These are phyloP conservation scores for Kodamaea suecica DNA, from an alignment of 1,139 yeast species.

Conservation along the genomic window DNA sequence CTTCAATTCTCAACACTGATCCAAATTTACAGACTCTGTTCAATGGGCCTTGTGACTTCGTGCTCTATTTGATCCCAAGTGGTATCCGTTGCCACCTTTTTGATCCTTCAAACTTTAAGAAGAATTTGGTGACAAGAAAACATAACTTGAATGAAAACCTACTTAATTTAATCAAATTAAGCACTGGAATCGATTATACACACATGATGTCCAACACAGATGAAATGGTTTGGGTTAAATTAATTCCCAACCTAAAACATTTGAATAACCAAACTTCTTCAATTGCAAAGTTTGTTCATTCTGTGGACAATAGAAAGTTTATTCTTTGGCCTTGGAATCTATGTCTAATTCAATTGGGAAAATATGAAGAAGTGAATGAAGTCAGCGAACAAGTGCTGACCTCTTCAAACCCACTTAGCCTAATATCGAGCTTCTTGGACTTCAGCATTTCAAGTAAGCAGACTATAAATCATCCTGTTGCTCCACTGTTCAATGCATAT, in stretches of 20 bases:
- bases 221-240: constrained; percentile 54
- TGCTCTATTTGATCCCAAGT: constrained; percentile 68
- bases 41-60: constrained; percentile 27
- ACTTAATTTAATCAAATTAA: constrained; percentile 44
- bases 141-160: constrained; percentile 31
- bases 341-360: constrained; percentile 56
- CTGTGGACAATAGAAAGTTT: constrained; percentile 52
- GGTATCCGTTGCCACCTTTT: constrained; percentile 66
- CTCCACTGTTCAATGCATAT: constrained; percentile 13
- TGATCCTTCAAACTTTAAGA: constrained; percentile 48
- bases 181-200: constrained; percentile 49
- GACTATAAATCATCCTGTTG: constrained; percentile 8
- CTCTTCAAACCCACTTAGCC: constrained; percentile 27
- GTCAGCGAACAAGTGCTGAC: not conserved
- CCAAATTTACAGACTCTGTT: not conserved
- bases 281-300: constrained; percentile 53
- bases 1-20: constrained; percentile 17
- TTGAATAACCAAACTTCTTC: constrained; percentile 65
- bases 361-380: constrained; percentile 6
- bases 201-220: constrained; percentile 8
- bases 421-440: constrained; percentile 39
- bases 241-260: constrained; percentile 65
- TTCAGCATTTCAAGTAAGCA: constrained; percentile 27
- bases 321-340: constrained; percentile 71
- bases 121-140: constrained; percentile 30